Conservation (phyloP, 352 stramenopile species). For the Pythium brachiatum region DNA sequence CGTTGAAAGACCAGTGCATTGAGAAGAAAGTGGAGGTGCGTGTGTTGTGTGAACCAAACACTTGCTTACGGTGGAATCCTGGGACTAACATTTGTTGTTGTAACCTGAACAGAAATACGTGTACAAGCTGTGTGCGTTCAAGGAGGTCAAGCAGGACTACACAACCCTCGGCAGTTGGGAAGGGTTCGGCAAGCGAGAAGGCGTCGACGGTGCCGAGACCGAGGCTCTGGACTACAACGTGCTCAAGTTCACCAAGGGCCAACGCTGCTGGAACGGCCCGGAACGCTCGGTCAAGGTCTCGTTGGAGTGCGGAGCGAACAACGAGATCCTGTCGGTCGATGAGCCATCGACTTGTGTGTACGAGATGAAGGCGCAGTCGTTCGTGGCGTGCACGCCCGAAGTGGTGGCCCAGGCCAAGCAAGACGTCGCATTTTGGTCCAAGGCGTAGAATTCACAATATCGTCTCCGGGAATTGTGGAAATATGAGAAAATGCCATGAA, state of each 20-base stretch:
- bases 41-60: neutral
- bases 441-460: conserved; percentile 1
- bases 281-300: conserved; percentile 70
- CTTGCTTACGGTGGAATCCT: neutral
- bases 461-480: neutral
- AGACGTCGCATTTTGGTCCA: conserved; percentile 54
- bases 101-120: conserved; percentile 61
- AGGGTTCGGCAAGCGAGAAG: conserved; percentile 32
- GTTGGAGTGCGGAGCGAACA: conserved; percentile 76
- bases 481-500: conserved; percentile 18
- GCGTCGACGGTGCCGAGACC: neutral
- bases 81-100: neutral
- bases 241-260: conserved; percentile 77
- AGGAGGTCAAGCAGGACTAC: conserved; percentile 72
- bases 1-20: conserved; percentile 74
- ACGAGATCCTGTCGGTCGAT: conserved; percentile 86
- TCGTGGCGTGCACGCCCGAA: conserved; percentile 53
- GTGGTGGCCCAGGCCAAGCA: conserved; percentile 38
- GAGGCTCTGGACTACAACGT: conserved; percentile 39
- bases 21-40: conserved; percentile 73
- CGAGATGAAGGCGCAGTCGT: conserved; percentile 77
- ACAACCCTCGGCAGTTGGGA: conserved; percentile 82
- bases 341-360: conserved; percentile 94
- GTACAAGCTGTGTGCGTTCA: conserved; percentile 89
- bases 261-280: conserved; percentile 92